Evolutionary conservation across 2,329 filamentous ascomycete species (phyloP).

Genomic region (Rosellinia necatrix): DNA sequence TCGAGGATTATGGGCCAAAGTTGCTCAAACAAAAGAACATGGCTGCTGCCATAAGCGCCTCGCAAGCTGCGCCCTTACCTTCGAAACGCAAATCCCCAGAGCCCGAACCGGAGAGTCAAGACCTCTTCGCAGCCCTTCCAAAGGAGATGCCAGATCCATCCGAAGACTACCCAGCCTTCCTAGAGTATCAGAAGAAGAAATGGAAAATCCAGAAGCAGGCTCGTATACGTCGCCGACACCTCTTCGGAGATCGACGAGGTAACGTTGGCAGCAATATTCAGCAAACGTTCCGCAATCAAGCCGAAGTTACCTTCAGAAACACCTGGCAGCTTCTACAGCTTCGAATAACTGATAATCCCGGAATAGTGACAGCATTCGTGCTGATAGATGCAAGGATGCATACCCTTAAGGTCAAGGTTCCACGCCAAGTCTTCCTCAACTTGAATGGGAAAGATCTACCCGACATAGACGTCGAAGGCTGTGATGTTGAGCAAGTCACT

Average conservation of each 20-base stretch:
- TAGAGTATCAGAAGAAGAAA: slow-evolving; percentile 96
- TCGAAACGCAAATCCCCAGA: slow-evolving; percentile 79
- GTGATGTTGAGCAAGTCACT: slow-evolving; percentile 89
- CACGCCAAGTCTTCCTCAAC: slow-evolving; percentile 88
- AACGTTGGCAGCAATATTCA: slow-evolving; percentile 69
- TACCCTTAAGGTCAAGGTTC: slow-evolving; percentile 83
- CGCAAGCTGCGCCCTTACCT: slow-evolving; percentile 57
- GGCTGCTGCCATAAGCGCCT: slow-evolving; percentile 56
- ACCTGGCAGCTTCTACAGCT: slow-evolving; percentile 96
- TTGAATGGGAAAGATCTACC: slow-evolving; percentile 86
- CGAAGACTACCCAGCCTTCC: slow-evolving; percentile 84
- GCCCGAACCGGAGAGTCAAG: slow-evolving; percentile 63
- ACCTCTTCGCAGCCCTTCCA: slow-evolving; percentile 83
- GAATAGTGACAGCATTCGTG: slow-evolving; percentile 85
- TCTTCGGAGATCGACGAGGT: slow-evolving; percentile 84
- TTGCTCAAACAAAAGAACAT: slow-evolving; percentile 68
- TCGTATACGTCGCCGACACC: slow-evolving; percentile 79
- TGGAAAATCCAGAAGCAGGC: slow-evolving; percentile 98
- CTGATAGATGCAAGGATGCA: slow-evolving; percentile 94
- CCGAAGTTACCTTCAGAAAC: slow-evolving; percentile 84
- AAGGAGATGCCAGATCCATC: slow-evolving; percentile 82
- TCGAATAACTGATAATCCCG: slow-evolving; percentile 78
- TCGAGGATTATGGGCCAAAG: slow-evolving; percentile 80
- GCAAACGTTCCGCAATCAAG: slow-evolving; percentile 84
- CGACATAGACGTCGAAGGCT: slow-evolving; percentile 83